A percentile compares a stretch with the other conserved stretches of the same genome.
Evolutionary conservation across 2,329 filamentous ascomycete genomes (phyloP).

Genomic region (Rhexocercosporidium sp.): DNA sequence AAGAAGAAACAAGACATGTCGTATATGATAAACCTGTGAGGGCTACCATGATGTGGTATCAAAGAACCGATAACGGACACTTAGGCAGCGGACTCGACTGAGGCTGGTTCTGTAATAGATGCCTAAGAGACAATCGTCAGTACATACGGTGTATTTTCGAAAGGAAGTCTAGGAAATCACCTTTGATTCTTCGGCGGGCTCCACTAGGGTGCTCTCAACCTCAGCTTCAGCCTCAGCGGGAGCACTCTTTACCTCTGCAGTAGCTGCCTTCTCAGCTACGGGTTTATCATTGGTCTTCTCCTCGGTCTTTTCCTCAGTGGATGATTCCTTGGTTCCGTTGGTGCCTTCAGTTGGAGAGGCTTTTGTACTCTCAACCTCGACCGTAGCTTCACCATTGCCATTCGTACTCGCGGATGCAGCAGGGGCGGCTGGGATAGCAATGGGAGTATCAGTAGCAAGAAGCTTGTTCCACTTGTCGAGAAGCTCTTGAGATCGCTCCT

Average conservation of each 20-base stretch:
- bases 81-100: conserved; percentile 35
- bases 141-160: too few species aligned
- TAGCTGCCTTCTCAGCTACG: conserved; percentile 40
- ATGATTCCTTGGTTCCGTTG: conserved; percentile 38
- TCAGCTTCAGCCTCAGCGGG: conserved; percentile 31
- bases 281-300: conserved; percentile 45
- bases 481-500: conserved; percentile 77
- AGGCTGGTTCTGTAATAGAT: conserved; percentile 21
- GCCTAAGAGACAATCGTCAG: not conserved
- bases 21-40: conserved; percentile 4
- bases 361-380: conserved; percentile 38
- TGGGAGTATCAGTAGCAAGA: conserved; percentile 64
- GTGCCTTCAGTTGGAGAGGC: conserved; percentile 35
- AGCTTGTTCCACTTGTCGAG: conserved; percentile 90
- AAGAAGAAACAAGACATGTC: conserved; percentile 18
- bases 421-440: conserved; percentile 51
- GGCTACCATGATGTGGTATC: not conserved
- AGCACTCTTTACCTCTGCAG: not conserved
- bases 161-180: conserved; percentile 19
- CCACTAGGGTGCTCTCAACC: conserved; percentile 38
- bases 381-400: conserved; percentile 48
- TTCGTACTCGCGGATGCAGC: conserved; percentile 34
- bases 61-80: not conserved
- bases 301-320: conserved; percentile 47
- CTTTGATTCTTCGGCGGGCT: conserved; percentile 31